Percentiles rank a stretch among this genome's conserved stretches.
Conservation (phyloP, 2,329 filamentous ascomycete species). For the Botrytis fragariae region DNA sequence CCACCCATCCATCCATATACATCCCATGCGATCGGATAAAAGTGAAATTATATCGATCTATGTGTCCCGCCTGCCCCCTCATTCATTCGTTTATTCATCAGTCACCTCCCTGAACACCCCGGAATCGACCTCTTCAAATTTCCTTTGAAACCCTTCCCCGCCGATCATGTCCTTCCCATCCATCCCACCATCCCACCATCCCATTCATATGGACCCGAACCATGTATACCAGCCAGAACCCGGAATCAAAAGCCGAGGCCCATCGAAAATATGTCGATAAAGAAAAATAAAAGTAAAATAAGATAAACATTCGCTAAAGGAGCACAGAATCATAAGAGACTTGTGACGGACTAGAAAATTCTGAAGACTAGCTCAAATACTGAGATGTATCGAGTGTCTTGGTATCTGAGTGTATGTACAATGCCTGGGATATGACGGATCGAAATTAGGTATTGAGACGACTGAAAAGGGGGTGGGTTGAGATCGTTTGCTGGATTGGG, state of each 20-base stretch:
- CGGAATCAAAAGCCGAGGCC: background rate
- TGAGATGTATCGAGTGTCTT: background rate
- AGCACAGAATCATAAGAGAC: background rate
- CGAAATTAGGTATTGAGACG: background rate
- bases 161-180: background rate
- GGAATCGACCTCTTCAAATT: conserved; percentile 1
- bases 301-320: conserved; percentile 1
- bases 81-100: conserved; percentile 1
- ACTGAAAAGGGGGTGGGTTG: background rate
- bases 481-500: background rate
- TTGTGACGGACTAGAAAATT: conserved; percentile 2
- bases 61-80: background rate
- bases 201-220: background rate
- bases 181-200: background rate
- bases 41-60: background rate
- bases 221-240: background rate
- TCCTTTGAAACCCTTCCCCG: background rate
- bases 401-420: background rate
- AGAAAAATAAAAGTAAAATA: background rate
- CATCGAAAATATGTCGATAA: background rate
- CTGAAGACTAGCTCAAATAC: conserved; percentile 3
- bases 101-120: background rate
- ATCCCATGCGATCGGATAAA: conserved; percentile 6
- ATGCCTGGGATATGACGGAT: background rate
- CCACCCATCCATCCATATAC: conserved; percentile 1